Base-by-base conservation (phyloP, 805 yeast species). In the Torulaspora delbrueckii region DNA sequence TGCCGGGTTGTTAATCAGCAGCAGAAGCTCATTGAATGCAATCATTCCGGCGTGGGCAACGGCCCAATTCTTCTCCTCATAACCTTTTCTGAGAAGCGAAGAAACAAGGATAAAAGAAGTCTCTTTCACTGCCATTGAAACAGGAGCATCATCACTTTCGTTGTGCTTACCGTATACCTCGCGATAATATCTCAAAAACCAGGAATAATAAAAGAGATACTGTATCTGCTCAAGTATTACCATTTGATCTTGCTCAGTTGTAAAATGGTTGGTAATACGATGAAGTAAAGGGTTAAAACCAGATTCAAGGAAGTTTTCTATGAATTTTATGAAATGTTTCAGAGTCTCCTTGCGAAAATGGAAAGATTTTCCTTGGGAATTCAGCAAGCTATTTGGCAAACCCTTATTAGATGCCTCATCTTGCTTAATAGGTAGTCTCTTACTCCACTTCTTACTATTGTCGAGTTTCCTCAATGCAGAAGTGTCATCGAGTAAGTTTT, bases 161-260 rank as follows among this genome's bases (percentile, higher is more conserved):
- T 42, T 35, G 19, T 63, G 48, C 16, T 55, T 35, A 19, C 52
- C 50, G 32, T 68, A 59, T 48, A 69, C 56, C 5, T 57, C 65
- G 16, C 84, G 68, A 54, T 84, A 87, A 48, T 79, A 87, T 27
- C 75, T 74, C 39, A 88, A 68, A 54, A 88, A 82, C 96, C 97
- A 91, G 1, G 86, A 72, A 5, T 76, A 67, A 5, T 86, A 68
- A 47, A 77, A 71, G 34, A 85, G 74, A 58, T 75, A 89, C 37
- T 78, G 79, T 8, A 59, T 57, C 41, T 60, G 61, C 36, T 63
- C 63, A 4, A 66, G 39, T 5, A 52, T 62, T 43, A 50, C 58
- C 63, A 60, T 47, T 41, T 64, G 63, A 14, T 63, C 68, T 22
- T 62, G 60, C 31, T 72, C 75, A 8, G 72, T 64, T 14, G 77